Evolutionary conservation across 768 basidiomycete genomes (phyloP), one percentile per base, ranked within the genome.

Genomic region (Pleurotus ostreatus): DNA sequence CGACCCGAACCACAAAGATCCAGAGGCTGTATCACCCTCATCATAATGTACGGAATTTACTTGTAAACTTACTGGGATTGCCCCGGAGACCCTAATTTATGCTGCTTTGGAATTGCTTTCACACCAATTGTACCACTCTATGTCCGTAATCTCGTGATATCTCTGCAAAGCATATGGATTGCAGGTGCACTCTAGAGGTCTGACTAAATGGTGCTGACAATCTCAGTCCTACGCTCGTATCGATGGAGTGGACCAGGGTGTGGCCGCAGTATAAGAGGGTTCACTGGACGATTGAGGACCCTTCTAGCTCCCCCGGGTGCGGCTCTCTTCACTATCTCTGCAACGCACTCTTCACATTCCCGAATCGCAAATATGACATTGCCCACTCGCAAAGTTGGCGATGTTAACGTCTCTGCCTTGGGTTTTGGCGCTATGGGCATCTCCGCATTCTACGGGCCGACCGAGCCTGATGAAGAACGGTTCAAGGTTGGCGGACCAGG

Each of bases 351-450:
- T 30, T 30, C 3, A 11, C 30, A 34, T 9, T 4, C 9, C 11
- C 9, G 7, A 16, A 23, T 22, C 12, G 13, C 51, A 39, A 41
- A n/a, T 6, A 53, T 53, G 51, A 11, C 39, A 20, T 39, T 53
- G 5, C 61, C 61, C 3, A 64, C 61, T 8, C 61, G 74, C 23
- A 76, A 73, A 61, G 75, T 87, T 22, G 81, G 80, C 22, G 64
- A 70, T 12, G 65, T 70, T 23, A 55, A 70, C 11, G 77, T 83
- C n/a, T 70, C 76, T 5, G 78, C 78, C 18, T 74, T 88, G 9
- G 84, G 85, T 2, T 84, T 80, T 56, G 86, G 86, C 4, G 69
- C 76, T 5, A 86, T 86, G 85, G 83, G 81, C 5, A 62, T 85
- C 9, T 77, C 78, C 12, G 71, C 68, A 1, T 63, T 55, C 34